Conservation (phyloP, 345 rosid species). For the Carallia brachiata region DNA sequence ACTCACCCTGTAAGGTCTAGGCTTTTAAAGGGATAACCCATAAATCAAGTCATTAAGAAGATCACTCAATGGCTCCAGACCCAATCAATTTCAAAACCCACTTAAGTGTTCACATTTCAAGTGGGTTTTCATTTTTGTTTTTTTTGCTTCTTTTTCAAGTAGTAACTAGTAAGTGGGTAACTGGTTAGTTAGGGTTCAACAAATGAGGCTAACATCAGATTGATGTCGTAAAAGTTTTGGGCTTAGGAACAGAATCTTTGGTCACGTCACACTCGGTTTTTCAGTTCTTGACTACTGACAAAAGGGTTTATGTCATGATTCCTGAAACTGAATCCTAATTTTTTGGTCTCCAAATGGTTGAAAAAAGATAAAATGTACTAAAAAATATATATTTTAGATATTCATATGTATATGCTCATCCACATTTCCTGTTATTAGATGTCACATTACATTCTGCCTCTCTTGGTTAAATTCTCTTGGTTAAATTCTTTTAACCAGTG, state of each 20-base stretch:
- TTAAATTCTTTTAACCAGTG: background rate
- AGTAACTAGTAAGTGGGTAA: background rate
- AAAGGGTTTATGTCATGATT: slow-evolving; percentile 50
- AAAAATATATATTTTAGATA: too few relatives aligned
- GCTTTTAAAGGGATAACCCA: slow-evolving; percentile 16
- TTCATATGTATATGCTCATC: too few relatives aligned
- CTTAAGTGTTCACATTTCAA: background rate
- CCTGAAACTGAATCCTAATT: slow-evolving; percentile 27
- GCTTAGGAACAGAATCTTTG: slow-evolving; percentile 60
- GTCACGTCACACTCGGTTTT: slow-evolving; percentile 67
- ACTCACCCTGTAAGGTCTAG: slow-evolving; percentile 20
- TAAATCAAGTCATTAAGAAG: slow-evolving; percentile 13
- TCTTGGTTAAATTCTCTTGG: background rate
- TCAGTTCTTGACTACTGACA: slow-evolving; percentile 61
- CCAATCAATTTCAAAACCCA: slow-evolving; percentile 23
- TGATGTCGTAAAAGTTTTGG: slow-evolving; percentile 26
- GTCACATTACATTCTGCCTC: slow-evolving; percentile 11
- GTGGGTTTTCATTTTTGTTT: slow-evolving; percentile 2
- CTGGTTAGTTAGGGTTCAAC: slow-evolving; percentile 36
- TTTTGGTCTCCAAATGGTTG: slow-evolving; percentile 2
- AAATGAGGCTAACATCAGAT: slow-evolving; percentile 22
- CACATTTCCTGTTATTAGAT: slow-evolving; percentile 12
- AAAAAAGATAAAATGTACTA: background rate
- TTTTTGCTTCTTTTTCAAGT: background rate
- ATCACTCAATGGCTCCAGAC: slow-evolving; percentile 14